Percentiles rank a stretch among this genome's conserved stretches.
These are phyloP conservation scores for Phenoliferia sp. DNA, from an alignment of 1,284 basidiomycete genomes.

Conservation along the genomic window DNA sequence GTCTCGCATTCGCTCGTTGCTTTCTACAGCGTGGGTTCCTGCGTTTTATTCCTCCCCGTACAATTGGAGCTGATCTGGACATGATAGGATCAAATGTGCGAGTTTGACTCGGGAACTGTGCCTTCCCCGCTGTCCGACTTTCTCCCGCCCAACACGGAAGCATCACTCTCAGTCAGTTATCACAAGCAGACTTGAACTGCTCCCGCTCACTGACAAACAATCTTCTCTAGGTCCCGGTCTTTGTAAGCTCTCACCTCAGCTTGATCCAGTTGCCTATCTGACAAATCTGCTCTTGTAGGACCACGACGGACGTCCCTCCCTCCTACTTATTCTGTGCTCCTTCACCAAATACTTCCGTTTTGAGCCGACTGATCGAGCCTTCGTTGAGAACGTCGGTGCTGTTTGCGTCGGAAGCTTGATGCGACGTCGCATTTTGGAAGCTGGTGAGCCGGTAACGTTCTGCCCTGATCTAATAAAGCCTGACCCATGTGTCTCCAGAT, in stretches of 20 bases:
- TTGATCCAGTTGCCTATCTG: too few relatives aligned
- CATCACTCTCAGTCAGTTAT: constrained; percentile 14
- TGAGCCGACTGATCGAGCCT: constrained; percentile 20
- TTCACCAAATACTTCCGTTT: constrained; percentile 5
- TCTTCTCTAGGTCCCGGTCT: constrained; percentile 24
- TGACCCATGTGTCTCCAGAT: neutral
- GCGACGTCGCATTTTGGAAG: constrained; percentile 33
- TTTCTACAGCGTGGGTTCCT: constrained; percentile 3
- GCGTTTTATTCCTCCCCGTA: neutral
- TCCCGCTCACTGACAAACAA: neutral
- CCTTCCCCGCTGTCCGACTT: constrained; percentile 1
- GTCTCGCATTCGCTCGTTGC: neutral
- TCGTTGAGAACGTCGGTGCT: constrained; percentile 33
- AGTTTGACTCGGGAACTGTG: constrained; percentile 8
- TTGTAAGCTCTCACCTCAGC: too few relatives aligned
- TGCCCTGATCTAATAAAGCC: neutral
- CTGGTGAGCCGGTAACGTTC: constrained; percentile 11
- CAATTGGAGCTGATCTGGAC: neutral
- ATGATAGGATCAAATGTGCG: constrained; percentile 2
- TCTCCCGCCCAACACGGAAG: neutral
- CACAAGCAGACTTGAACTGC: too few relatives aligned
- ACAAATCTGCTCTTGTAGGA: too few relatives aligned
- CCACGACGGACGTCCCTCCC: constrained; percentile 21
- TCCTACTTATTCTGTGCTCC: constrained; percentile 33
- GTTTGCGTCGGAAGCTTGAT: constrained; percentile 31